These are phyloP conservation scores for Cenchrus purpureus DNA, from an alignment of 176 grass and related monocot species.

Conservation along the genomic window DNA sequence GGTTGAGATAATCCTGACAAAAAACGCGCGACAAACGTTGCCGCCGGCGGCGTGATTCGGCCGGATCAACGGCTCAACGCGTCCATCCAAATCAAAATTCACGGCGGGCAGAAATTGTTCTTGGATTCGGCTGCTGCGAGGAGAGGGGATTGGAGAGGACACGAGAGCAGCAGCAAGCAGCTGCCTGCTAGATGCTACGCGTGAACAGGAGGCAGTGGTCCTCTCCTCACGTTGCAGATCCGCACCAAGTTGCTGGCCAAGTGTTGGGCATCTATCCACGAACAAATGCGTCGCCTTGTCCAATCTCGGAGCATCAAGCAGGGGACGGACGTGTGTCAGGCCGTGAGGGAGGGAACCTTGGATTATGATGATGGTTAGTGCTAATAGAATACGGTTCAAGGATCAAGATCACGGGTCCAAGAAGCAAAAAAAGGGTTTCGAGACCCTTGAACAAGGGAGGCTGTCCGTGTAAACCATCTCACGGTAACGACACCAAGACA, in stretches of 20 bases:
- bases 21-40: constrained; percentile 40
- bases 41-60: not conserved
- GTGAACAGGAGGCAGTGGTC: constrained; percentile 4
- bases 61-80: not conserved
- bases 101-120: not conserved
- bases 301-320: constrained; percentile 9
- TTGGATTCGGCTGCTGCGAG: not conserved
- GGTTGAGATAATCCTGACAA: constrained; percentile 54
- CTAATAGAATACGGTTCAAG: constrained; percentile 26
- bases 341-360: not conserved
- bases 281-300: constrained; percentile 15
- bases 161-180: not conserved
- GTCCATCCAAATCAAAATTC: not conserved
- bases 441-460: constrained; percentile 42
- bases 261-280: not conserved
- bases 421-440: not conserved
- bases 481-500: constrained; percentile 32
- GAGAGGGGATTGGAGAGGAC: not conserved
- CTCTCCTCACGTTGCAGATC: constrained; percentile 15
- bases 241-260: constrained; percentile 17
- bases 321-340: constrained; percentile 26
- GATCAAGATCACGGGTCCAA: constrained; percentile 34
- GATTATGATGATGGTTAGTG: not conserved
- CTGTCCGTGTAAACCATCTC: constrained; percentile 26
- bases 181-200: not conserved